phyloP scores from a whole-genome alignment of 306 rosid genomes.

The Carpinus viminea region DNA sequence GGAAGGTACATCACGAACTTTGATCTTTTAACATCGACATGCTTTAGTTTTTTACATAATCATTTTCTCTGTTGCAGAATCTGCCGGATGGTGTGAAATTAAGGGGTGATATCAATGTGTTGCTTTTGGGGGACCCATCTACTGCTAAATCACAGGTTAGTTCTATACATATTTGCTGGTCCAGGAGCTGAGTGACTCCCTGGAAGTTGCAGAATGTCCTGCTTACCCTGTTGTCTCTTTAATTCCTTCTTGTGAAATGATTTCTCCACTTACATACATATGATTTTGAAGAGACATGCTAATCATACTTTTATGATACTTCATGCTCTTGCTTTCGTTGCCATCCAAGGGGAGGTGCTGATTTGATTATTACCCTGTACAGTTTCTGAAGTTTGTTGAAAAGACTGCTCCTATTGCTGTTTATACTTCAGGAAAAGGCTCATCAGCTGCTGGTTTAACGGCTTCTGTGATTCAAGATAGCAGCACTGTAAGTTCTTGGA shows the following conservation, averaged over 20 bases:
- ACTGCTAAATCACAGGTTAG: conserved; percentile 95
- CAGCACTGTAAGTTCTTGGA: conserved; percentile 68
- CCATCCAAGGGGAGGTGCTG: conserved; percentile 16
- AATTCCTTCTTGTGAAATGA: not conserved
- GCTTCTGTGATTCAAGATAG: conserved; percentile 93
- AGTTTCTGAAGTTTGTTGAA: conserved; percentile 98
- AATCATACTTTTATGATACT: conserved; percentile 9
- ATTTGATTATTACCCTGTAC: conserved; percentile 31
- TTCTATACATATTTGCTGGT: conserved; percentile 3
- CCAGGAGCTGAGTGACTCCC: conserved; percentile 13
- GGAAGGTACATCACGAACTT: conserved; percentile 57
- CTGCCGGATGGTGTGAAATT: conserved; percentile 97
- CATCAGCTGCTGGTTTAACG: conserved; percentile 98
- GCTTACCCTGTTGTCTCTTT: conserved; percentile 4
- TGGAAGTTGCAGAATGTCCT: conserved; percentile 11
- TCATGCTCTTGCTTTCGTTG: conserved; percentile 16
- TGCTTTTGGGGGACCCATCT: conserved; percentile 98
- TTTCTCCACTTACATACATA: conserved; percentile 10
- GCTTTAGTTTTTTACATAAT: conserved; percentile 16
- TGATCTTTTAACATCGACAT: not conserved
- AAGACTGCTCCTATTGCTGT: conserved; percentile 97
- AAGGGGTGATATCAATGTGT: conserved; percentile 95
- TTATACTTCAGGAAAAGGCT: conserved; percentile 98
- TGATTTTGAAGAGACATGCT: conserved; percentile 12
- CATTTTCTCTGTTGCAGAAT: conserved; percentile 49